Base-by-base conservation (phyloP, 1,284 basidiomycete species). In the Ganoderma meredithae region DNA sequence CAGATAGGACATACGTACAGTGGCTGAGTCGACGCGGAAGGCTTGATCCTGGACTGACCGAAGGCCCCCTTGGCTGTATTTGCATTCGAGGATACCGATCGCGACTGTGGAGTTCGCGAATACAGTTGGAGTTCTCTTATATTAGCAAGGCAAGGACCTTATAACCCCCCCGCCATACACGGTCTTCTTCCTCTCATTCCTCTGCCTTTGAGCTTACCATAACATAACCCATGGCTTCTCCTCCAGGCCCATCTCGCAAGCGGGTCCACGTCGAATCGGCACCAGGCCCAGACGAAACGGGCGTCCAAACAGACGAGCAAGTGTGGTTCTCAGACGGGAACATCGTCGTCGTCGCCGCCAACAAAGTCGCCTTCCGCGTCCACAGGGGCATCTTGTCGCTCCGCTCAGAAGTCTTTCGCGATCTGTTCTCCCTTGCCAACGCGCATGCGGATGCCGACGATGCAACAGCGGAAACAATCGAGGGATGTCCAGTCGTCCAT, bases 321-420 rank as follows among this genome's bases (percentile, higher is more conserved):
- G 19, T 69, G 22, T 69, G 68, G 68, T 47, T 69, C 27, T 7
- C 60, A 0, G 62, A 52, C 56, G 69, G 69, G n/a, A 68, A 66
- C 60, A 36, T 71, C 58, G 43, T 69, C 43, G 40, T 72, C 7
- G 19, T 71, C 31, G 64, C 65, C 17, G 49, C 58, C 6, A 22
- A 44, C 12, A 60, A 62, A 17, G 44, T 62, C 63, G 67, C 67
- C 25, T 72, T 66, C 39, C 63, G 67, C 3, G 60, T 75, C 15
- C 66, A 73, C 64, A 65, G 62, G 10, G 62, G 72, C n/a, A 49
- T 69, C 58, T 66, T 75, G 5, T 52, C 72, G 1, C 65, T 62
- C 8, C 64, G 62, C 3, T 75, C 74, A 7, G 66, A 67, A n/a
- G 67, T 73, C 1, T 74, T 75, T 52, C 64, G 68, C 25, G 72